These are phyloP conservation scores for Dendrobium catenatum DNA, from an alignment of 106 monocot species.

Conservation along the genomic window DNA sequence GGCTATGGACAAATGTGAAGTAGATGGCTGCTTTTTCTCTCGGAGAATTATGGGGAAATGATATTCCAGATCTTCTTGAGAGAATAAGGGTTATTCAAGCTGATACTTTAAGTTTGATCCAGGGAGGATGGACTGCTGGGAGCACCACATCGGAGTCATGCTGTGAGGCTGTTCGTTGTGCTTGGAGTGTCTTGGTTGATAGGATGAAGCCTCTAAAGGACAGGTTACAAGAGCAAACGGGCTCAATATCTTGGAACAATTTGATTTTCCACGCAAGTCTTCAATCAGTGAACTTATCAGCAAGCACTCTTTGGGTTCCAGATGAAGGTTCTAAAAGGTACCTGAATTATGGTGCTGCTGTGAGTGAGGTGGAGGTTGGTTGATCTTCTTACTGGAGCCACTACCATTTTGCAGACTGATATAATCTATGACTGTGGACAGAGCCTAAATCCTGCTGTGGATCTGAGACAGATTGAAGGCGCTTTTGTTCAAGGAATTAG, in stretches of 20 bases:
- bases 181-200: constrained; percentile 58
- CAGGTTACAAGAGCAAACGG: constrained; percentile 20
- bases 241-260: constrained; percentile 46
- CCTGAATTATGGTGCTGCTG: constrained; percentile 79
- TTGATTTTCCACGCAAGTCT: constrained; percentile 48
- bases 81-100: constrained; percentile 69
- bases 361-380: constrained; percentile 89
- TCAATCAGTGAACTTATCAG: constrained; percentile 57
- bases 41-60: constrained; percentile 38
- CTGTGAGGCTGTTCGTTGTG: constrained; percentile 72
- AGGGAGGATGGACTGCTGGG: constrained; percentile 64
- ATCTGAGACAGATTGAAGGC: constrained; percentile 93
- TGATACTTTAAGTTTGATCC: constrained; percentile 74
- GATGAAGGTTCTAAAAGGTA: constrained; percentile 29
- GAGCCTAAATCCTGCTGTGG: constrained; percentile 87
- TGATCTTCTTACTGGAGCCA: constrained; percentile 80
- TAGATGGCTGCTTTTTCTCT: constrained; percentile 79
- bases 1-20: constrained; percentile 90
- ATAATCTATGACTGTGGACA: constrained; percentile 82
- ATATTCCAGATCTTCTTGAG: constrained; percentile 35
- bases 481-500: constrained; percentile 89
- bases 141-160: constrained; percentile 86
- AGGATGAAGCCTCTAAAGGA: constrained; percentile 56
- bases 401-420: constrained; percentile 53
- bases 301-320: constrained; percentile 46